These are phyloP conservation scores for Solanum chacoense DNA, from an alignment of 305 asterid species.

Conservation along the genomic window DNA sequence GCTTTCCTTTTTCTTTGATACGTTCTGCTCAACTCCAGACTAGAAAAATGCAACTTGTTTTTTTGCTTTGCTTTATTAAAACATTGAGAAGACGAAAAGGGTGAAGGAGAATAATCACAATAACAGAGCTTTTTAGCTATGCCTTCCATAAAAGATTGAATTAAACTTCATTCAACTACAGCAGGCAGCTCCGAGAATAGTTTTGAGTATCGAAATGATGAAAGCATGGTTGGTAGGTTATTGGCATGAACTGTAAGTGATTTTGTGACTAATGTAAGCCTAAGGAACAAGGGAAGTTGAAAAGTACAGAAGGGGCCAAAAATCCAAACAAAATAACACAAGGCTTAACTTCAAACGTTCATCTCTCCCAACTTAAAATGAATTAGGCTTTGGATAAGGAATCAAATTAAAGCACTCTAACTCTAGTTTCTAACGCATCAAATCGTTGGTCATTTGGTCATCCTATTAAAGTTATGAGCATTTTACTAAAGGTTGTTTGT, in stretches of 20 bases:
- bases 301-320: background rate
- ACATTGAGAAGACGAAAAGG: background rate
- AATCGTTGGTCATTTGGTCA: background rate
- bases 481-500: background rate
- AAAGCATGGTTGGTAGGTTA: background rate
- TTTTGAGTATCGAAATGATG: background rate
- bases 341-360: background rate
- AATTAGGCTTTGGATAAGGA: background rate
- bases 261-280: background rate
- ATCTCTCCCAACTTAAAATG: background rate
- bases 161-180: background rate
- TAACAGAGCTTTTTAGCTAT: background rate
- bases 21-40: background rate
- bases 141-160: background rate
- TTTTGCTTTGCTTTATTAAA: background rate
- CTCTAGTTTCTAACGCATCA: background rate
- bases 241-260: background rate
- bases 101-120: background rate
- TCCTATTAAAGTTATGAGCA: background rate
- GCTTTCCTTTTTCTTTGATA: background rate
- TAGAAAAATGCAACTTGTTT: background rate
- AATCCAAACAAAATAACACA: background rate
- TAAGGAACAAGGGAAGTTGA: background rate
- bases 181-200: background rate
- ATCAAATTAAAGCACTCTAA: background rate